Evolutionary conservation across 345 rosid species (phyloP).

Genomic region (Lenwebbia sp.): DNA sequence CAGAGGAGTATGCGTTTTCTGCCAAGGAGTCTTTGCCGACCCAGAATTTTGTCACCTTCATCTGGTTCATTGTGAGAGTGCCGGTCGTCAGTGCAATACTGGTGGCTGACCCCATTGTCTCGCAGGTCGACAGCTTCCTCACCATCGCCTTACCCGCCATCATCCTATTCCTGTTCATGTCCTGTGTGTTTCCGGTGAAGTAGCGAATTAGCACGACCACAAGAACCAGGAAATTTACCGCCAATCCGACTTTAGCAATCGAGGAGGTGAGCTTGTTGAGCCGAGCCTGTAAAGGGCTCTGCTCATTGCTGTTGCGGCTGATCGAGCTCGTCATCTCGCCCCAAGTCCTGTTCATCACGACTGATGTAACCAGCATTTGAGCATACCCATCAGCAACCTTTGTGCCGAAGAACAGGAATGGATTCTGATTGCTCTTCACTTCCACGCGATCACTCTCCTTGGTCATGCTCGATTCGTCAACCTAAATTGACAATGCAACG

Average conservation of each 20-base stretch:
- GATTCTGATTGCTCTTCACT: slow-evolving; percentile 22
- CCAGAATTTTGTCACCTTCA: slow-evolving; percentile 62
- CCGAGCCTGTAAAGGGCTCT: slow-evolving; percentile 57
- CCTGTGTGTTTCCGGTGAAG: slow-evolving; percentile 51
- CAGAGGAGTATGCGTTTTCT: slow-evolving; percentile 4
- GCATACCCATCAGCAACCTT: slow-evolving; percentile 47
- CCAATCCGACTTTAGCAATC: slow-evolving; percentile 46
- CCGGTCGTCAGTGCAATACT: slow-evolving; percentile 69
- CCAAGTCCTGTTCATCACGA: slow-evolving; percentile 62
- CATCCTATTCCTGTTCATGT: slow-evolving; percentile 47
- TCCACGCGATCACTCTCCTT: slow-evolving; percentile 47
- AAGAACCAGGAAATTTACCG: slow-evolving; percentile 58
- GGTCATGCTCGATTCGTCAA: slow-evolving; percentile 55
- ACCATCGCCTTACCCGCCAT: slow-evolving; percentile 77
- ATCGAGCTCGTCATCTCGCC: slow-evolving; percentile 69
- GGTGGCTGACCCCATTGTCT: slow-evolving; percentile 79
- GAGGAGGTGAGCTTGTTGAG: slow-evolving; percentile 58
- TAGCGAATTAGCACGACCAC: slow-evolving; percentile 46
- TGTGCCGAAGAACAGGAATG: slow-evolving; percentile 52
- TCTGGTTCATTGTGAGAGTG: slow-evolving; percentile 57
- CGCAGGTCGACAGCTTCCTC: slow-evolving; percentile 66
- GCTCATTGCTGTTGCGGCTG: slow-evolving; percentile 24
- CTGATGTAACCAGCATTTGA: slow-evolving; percentile 51
- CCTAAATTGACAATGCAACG: not conserved
- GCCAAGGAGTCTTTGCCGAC: slow-evolving; percentile 29